Evolutionary conservation across 345 rosid species (phyloP).

Genomic region (Excoecaria cochinchinensis): DNA sequence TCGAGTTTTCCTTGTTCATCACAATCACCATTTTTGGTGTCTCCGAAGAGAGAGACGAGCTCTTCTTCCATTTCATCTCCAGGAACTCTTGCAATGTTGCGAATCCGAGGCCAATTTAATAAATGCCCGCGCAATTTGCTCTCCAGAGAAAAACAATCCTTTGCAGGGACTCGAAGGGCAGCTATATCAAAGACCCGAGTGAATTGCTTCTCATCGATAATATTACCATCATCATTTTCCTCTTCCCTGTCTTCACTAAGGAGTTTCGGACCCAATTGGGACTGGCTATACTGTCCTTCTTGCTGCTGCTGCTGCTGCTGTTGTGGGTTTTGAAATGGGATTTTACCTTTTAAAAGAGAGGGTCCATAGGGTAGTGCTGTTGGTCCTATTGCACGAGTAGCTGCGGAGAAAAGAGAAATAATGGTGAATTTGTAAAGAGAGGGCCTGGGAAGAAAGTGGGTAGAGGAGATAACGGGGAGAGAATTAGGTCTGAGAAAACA

Average conservation of each 20-base stretch:
- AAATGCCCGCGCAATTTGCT: slow-evolving; percentile 82
- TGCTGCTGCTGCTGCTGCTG: slow-evolving; percentile 15
- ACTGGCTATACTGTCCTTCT: slow-evolving; percentile 3
- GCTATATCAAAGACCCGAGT: slow-evolving; percentile 55
- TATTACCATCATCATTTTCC: slow-evolving; percentile 1
- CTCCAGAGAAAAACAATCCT: slow-evolving; percentile 61
- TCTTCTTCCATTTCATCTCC: slow-evolving; percentile 70
- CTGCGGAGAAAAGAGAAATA: slow-evolving; percentile 32
- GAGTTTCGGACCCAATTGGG: not conserved
- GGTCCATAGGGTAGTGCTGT: slow-evolving; percentile 60
- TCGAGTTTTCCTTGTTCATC: slow-evolving; percentile 28
- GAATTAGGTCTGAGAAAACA: slow-evolving; percentile 39
- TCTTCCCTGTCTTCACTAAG: slow-evolving; percentile 18
- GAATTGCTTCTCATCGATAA: slow-evolving; percentile 51
- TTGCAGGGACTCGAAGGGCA: slow-evolving; percentile 70
- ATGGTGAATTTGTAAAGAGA: slow-evolving; percentile 6
- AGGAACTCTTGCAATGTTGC: slow-evolving; percentile 71
- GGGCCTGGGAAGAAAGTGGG: slow-evolving; percentile 35
- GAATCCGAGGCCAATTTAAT: slow-evolving; percentile 78
- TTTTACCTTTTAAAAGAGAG: slow-evolving; percentile 68
- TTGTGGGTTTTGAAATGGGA: slow-evolving; percentile 20
- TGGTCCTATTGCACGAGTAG: slow-evolving; percentile 3
- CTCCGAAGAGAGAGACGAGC: slow-evolving; percentile 34
- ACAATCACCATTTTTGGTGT: slow-evolving; percentile 1
- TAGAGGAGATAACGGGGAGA: slow-evolving; percentile 31